A percentile compares a stretch with the other conserved stretches of the same genome.
Conservation (phyloP, 768 basidiomycete genomes). For the Hericium coralloides region DNA sequence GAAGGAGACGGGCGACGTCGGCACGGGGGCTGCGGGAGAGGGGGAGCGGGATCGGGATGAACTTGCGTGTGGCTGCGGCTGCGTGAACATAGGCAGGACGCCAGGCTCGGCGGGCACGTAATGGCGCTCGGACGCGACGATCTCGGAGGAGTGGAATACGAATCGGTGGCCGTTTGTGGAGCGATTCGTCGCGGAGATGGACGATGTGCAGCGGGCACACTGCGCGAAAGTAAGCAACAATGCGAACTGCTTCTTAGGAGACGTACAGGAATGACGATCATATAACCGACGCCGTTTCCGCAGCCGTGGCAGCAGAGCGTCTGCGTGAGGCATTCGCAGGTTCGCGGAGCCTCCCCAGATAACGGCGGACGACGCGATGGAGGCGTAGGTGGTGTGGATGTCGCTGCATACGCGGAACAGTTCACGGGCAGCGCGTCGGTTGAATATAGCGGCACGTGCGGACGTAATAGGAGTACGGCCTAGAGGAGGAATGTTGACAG, state of each 20-base stretch:
- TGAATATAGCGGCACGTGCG: constrained; percentile 74
- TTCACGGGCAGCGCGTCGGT: constrained; percentile 74
- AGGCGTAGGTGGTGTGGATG: constrained; percentile 19
- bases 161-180: constrained; percentile 81
- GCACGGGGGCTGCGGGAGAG: constrained; percentile 1
- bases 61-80: neutral
- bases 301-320: constrained; percentile 75
- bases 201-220: constrained; percentile 69
- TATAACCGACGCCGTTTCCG: constrained; percentile 66
- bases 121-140: constrained; percentile 51
- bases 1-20: constrained; percentile 18
- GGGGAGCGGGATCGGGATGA: constrained; percentile 1
- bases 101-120: constrained; percentile 59
- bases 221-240: constrained; percentile 17
- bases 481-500: constrained; percentile 20
- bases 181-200: constrained; percentile 56
- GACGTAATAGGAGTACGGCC: constrained; percentile 79
- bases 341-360: constrained; percentile 30
- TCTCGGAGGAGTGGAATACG: constrained; percentile 74
- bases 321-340: constrained; percentile 82
- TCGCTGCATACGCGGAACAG: constrained; percentile 57
- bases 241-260: constrained; percentile 3
- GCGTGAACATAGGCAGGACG: constrained; percentile 9
- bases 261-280: constrained; percentile 64
- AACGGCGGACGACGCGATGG: constrained; percentile 17